Evolutionary conservation across 495 filamentous ascomycete species (phyloP).

Genomic region (Penicillium macrosclerotiorum): DNA sequence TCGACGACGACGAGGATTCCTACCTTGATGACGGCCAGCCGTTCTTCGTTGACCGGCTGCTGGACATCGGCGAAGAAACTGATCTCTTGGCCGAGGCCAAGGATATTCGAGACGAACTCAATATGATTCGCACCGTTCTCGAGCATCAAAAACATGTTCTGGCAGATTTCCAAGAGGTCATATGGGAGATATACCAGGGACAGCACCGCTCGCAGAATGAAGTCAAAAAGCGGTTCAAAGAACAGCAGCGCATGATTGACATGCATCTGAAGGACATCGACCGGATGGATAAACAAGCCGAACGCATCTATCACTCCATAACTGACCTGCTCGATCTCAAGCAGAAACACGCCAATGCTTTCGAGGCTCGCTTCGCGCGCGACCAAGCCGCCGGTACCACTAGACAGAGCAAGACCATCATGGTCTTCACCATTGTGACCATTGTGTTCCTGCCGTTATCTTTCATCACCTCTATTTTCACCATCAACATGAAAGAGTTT

Average conservation of each 20-base stretch:
- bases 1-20: constrained; percentile 16
- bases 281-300: constrained; percentile 67
- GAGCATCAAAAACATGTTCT: constrained; percentile 58
- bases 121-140: constrained; percentile 64
- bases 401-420: constrained; percentile 68
- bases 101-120: constrained; percentile 71
- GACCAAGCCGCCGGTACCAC: constrained; percentile 64
- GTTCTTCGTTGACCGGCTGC: constrained; percentile 61
- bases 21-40: constrained; percentile 32
- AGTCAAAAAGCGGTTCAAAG: constrained; percentile 55
- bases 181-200: constrained; percentile 49
- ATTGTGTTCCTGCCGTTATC: constrained; percentile 66
- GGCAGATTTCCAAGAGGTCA: constrained; percentile 51
- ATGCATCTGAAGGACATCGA: constrained; percentile 62
- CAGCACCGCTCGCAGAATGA: constrained; percentile 47
- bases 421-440: constrained; percentile 73
- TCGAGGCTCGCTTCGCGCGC: constrained; percentile 66
- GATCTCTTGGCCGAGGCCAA: constrained; percentile 65
- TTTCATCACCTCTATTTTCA: constrained; percentile 67
- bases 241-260: constrained; percentile 61
- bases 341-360: constrained; percentile 70
- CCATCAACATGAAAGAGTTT: constrained; percentile 62
- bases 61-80: constrained; percentile 68
- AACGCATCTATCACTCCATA: constrained; percentile 61
- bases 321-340: constrained; percentile 60